These are phyloP conservation scores for Cyberlindnera veronae DNA, from an alignment of 805 yeast species.

Conservation along the genomic window DNA sequence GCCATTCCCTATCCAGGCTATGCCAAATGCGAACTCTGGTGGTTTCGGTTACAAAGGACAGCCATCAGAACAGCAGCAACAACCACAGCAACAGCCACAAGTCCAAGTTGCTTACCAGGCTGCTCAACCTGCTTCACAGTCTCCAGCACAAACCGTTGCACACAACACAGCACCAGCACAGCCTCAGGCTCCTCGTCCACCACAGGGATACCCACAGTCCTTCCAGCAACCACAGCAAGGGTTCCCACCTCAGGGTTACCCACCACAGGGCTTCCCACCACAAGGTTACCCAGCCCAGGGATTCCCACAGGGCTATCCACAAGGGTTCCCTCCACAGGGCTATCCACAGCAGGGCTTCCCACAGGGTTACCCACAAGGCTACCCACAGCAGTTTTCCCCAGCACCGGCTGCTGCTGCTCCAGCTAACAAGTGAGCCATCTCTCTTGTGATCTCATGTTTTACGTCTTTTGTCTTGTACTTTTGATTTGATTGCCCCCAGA, in stretches of 20 bases:
- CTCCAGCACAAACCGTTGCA: not conserved
- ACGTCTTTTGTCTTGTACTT: not conserved
- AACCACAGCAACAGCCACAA: conserved; percentile 23
- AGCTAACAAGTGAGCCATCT: conserved; percentile 6
- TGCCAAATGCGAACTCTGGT: conserved; percentile 39
- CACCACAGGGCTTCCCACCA: conserved; percentile 17
- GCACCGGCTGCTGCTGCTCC: conserved; percentile 8
- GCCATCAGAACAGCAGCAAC: conserved; percentile 30
- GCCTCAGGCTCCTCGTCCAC: conserved; percentile 22
- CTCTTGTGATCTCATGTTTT: not conserved
- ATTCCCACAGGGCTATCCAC: conserved; percentile 18
- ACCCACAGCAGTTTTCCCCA: conserved; percentile 16
- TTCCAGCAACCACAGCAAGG: conserved; percentile 14
- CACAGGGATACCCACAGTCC: conserved; percentile 22
- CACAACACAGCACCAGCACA: conserved; percentile 24
- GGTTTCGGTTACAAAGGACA: conserved; percentile 47
- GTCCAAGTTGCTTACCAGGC: too few species aligned
- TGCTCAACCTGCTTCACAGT: too few species aligned
- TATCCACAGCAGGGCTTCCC: conserved; percentile 19
- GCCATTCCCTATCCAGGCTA: conserved; percentile 75
- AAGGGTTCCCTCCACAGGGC: conserved; percentile 20
- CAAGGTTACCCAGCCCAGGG: conserved; percentile 21
- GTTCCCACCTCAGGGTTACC: conserved; percentile 16
- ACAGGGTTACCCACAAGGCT: conserved; percentile 19
- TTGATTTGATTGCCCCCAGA: conserved; percentile 1